Evolutionary conservation across 306 rosid genomes (phyloP), one percentile per base, ranked within the genome.

Genomic region (Vigna hirtella): DNA sequence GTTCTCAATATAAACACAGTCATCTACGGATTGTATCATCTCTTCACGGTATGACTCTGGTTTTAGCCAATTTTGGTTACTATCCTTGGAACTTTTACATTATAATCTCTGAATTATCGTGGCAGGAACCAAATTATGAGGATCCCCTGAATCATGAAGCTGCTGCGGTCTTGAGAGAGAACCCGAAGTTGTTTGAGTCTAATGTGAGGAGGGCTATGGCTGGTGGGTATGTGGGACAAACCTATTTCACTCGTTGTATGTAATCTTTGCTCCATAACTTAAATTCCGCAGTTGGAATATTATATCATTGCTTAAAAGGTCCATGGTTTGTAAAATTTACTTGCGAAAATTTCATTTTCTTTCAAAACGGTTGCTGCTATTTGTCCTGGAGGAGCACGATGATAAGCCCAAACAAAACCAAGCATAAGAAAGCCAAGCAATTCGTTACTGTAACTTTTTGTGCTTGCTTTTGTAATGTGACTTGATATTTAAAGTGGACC

Each of bases 101-200:
- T 9, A 40, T 72, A 59, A 59, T 26, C 67, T 53, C 16, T 56
- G n/a, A 22, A 55, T 55, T 45, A 6, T 48, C 70, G 52, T 55
- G 57, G 62, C 82, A 94, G 94, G 97, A 91, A 81, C 98, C 98
- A 51, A 94, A 94, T 75, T 82, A 78, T 47, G 98, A 94, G 89
- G 98, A 94, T 79, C 98, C 98, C 15, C 86, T 94, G 50, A 94
- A 94, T 78, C 98, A 94, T 18, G 97, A 91, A 5, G 97, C 98
- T 20, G 98, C 98, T 7, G 90, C 90, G 13, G 96, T 90, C 80
- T 79, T 94, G 88, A 90, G 91, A 85, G 98, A 91, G 5, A 90
- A 88, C 70, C 93, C 96, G 1, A 88, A 81, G 77, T 38, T 90
- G 74, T 94, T 94, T 18, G 91, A 91, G 77, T 82, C 94, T 16